Conservation (phyloP, 2,329 filamentous ascomycete genomes). For the Paradendryphiella salina region DNA sequence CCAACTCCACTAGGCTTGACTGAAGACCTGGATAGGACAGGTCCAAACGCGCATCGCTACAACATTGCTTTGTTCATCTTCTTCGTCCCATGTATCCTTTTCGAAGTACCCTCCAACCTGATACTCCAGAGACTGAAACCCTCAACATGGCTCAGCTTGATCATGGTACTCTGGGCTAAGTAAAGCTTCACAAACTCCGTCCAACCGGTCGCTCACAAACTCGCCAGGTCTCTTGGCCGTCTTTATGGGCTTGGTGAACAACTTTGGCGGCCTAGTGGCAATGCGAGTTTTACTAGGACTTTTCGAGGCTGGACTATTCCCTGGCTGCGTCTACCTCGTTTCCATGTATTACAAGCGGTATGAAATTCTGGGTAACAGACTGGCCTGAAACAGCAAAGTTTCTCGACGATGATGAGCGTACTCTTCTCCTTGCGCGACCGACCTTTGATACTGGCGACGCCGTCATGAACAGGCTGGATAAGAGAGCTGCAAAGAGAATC, state of each 20-base stretch:
- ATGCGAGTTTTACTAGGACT: constrained; percentile 49
- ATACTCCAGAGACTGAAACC: constrained; percentile 48
- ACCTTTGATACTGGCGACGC: constrained; percentile 37
- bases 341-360: constrained; percentile 51
- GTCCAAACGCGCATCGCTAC: constrained; percentile 35
- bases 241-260: constrained; percentile 53
- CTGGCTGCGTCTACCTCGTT: constrained; percentile 39
- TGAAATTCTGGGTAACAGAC: constrained; percentile 58
- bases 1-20: constrained; percentile 23
- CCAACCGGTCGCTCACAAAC: neutral
- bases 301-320: constrained; percentile 46
- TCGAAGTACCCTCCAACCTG: constrained; percentile 45
- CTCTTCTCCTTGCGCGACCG: constrained; percentile 36
- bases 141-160: constrained; percentile 45
- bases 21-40: constrained; percentile 45
- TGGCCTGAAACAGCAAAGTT: constrained; percentile 48
- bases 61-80: constrained; percentile 48
- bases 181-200: neutral
- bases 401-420: constrained; percentile 32
- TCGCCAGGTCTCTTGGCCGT: constrained; percentile 44
- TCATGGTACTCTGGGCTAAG: constrained; percentile 47
- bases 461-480: constrained; percentile 60
- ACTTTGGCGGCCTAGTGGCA: constrained; percentile 53
- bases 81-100: constrained; percentile 46
- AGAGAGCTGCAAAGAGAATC: constrained; percentile 52